Evolutionary conservation across 768 basidiomycete genomes (phyloP).

Genomic region (Tylopilus sp.): DNA sequence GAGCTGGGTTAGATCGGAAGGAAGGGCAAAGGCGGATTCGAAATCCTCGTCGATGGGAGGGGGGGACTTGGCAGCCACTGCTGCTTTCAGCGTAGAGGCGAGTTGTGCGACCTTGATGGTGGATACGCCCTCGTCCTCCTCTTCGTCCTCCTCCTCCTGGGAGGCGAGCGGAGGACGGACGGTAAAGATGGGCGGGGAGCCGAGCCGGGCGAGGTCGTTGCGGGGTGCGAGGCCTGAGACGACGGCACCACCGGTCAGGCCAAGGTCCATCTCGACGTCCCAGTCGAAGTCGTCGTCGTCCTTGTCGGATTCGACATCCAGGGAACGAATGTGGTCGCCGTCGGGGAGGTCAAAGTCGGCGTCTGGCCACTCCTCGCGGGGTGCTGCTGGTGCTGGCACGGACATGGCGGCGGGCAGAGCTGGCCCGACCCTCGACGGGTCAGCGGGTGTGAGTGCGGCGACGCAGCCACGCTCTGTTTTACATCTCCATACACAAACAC

Average conservation of each 20-base stretch:
- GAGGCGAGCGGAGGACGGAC: conserved; percentile 62
- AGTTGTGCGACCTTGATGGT: conserved; percentile 74
- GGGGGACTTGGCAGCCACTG: conserved; percentile 27
- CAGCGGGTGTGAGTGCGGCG: not conserved
- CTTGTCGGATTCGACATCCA: conserved; percentile 57
- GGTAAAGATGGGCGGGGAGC: conserved; percentile 35
- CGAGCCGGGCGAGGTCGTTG: conserved; percentile 37
- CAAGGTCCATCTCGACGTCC: conserved; percentile 75
- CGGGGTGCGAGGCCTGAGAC: conserved; percentile 38
- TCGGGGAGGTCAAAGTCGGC: conserved; percentile 86
- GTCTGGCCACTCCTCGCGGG: conserved; percentile 81
- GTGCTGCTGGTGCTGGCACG: conserved; percentile 54
- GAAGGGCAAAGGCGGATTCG: conserved; percentile 79
- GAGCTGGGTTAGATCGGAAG: conserved; percentile 74
- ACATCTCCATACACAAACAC: conserved; percentile 16
- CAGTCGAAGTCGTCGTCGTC: conserved; percentile 69
- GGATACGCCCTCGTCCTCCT: conserved; percentile 78
- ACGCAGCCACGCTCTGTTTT: not conserved
- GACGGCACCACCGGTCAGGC: conserved; percentile 48
- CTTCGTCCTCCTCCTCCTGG: conserved; percentile 52
- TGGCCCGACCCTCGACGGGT: not conserved
- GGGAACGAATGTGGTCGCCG: conserved; percentile 60
- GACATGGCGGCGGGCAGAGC: conserved; percentile 42
- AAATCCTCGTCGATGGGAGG: conserved; percentile 63
- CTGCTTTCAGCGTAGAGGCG: conserved; percentile 31